Conservation (phyloP, 1,284 basidiomycete genomes). For the Leucoagaricus sp. region DNA sequence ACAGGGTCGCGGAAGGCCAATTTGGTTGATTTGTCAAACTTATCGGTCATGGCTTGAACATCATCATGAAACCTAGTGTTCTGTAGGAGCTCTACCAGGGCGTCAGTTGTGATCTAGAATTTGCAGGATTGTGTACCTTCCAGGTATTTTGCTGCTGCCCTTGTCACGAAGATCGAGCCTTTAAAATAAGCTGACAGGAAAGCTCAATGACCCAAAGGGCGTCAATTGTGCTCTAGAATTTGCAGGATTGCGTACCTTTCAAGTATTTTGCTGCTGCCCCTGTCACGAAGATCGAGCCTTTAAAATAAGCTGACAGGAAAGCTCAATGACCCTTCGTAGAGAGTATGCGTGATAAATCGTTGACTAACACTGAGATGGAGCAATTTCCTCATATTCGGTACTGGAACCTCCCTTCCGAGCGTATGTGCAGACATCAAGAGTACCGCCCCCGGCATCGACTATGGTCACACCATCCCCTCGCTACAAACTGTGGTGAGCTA, state of each 20-base stretch:
- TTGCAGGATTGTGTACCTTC: constrained; percentile 26
- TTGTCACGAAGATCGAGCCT: constrained; percentile 44
- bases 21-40: constrained; percentile 56
- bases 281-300: constrained; percentile 44
- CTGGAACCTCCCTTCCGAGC: constrained; percentile 22
- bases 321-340: neutral
- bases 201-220: neutral
- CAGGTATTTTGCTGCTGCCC: constrained; percentile 38
- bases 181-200: constrained; percentile 29
- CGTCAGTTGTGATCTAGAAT: neutral
- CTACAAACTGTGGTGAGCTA: constrained; percentile 23
- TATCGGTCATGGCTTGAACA: constrained; percentile 42
- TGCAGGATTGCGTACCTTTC: constrained; percentile 26
- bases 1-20: constrained; percentile 41
- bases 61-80: constrained; percentile 34
- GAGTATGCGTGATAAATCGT: neutral
- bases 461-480: constrained; percentile 47
- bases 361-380: constrained; percentile 29
- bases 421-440: constrained; percentile 56
- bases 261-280: constrained; percentile 38
- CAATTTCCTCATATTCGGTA: constrained; percentile 32
- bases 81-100: constrained; percentile 16
- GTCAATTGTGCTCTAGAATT: neutral
- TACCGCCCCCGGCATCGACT: constrained; percentile 62
- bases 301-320: constrained; percentile 28